Conservation (phyloP, 495 filamentous ascomycete species). For the Staphylotrichum longicolle region DNA sequence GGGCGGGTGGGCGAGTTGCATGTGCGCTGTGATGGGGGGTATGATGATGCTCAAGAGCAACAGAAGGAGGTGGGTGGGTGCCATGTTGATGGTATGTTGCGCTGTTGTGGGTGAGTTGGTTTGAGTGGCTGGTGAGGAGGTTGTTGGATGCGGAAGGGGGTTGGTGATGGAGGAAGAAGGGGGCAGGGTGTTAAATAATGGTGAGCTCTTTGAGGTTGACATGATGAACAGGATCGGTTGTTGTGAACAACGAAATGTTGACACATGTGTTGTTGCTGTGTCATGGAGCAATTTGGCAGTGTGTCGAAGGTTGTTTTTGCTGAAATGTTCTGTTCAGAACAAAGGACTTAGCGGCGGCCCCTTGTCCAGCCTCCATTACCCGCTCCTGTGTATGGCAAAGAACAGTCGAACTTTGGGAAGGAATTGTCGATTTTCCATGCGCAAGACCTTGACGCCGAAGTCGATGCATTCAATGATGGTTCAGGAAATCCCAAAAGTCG, state of each 20-base stretch:
- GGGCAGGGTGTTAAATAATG: background rate
- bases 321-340: background rate
- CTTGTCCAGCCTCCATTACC: too few species aligned
- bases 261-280: too few species aligned
- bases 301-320: background rate
- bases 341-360: background rate
- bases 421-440: too few species aligned
- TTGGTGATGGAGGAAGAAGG: background rate
- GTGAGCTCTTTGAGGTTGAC: background rate
- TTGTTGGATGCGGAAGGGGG: background rate
- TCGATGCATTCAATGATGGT: too few species aligned
- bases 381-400: too few species aligned
- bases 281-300: too few species aligned
- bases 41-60: background rate
- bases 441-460: too few species aligned
- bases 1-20: constrained; percentile 53
- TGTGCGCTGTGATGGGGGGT: constrained; percentile 43
- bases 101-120: background rate
- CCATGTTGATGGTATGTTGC: background rate
- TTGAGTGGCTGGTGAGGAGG: background rate
- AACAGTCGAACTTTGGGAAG: too few species aligned
- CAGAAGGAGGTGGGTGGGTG: background rate
- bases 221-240: background rate
- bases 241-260: background rate
- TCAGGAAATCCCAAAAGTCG: too few species aligned